These are phyloP conservation scores for Wakefieldia striispora DNA, from an alignment of 768 basidiomycete species.

Conservation along the genomic window DNA sequence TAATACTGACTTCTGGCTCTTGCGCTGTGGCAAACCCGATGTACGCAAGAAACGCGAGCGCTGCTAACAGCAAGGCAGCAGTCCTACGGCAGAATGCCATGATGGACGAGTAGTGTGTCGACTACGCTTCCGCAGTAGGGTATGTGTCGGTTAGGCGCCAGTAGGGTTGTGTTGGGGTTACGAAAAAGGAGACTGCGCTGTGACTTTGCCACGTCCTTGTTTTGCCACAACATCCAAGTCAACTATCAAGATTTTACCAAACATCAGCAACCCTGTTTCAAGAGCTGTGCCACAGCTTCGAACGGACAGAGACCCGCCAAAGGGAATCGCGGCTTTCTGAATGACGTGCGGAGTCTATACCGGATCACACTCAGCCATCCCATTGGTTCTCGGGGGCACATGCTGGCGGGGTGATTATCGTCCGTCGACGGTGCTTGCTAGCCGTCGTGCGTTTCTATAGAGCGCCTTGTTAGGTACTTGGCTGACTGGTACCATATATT, in stretches of 20 bases:
- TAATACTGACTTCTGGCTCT: conserved; percentile 48
- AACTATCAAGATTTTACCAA: too few species aligned
- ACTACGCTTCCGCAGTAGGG: conserved; percentile 14
- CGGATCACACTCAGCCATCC: background rate
- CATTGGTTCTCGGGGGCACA: background rate
- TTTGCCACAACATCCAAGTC: too few species aligned
- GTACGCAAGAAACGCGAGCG: conserved; percentile 21
- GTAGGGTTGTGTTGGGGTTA: background rate
- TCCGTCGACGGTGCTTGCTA: too few species aligned
- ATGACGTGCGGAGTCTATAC: too few species aligned
- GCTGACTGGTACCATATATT: too few species aligned
- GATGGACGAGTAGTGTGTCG: conserved; percentile 12
- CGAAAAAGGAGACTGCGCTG: conserved; percentile 7
- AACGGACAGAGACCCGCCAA: too few species aligned
- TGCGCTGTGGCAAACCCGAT: conserved; percentile 33
- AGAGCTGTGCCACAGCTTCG: too few species aligned
- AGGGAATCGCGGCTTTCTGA: too few species aligned
- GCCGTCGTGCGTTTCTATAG: too few species aligned
- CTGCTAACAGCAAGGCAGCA: conserved; percentile 26
- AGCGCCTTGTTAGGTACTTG: too few species aligned
- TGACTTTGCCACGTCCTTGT: conserved; percentile 14
- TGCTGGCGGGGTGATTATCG: background rate
- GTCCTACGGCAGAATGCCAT: conserved; percentile 31
- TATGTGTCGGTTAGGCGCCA: background rate
- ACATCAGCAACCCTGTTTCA: too few species aligned